A percentile compares a stretch with the other conserved stretches of the same genome.
Conservation (phyloP, 805 yeast species). For the Nakazawaea wyomingensis region DNA sequence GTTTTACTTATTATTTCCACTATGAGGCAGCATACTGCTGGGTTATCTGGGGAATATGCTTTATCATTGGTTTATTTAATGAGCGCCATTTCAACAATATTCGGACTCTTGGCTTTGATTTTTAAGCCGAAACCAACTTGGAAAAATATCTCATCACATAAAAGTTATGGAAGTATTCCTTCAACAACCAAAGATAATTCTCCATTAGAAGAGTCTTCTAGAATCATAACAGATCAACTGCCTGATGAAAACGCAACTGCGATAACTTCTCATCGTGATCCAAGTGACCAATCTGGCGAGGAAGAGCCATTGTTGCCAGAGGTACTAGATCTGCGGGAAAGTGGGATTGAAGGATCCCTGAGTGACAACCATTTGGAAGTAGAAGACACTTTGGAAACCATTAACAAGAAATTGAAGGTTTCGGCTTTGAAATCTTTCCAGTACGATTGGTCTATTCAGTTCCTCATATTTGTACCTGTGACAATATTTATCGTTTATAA, state of each 20-base stretch:
- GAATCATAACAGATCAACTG: constrained; percentile 2
- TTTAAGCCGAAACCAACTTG: constrained; percentile 20
- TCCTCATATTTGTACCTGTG: constrained; percentile 60
- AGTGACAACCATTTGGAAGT: not conserved
- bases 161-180: constrained; percentile 3
- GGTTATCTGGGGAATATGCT: constrained; percentile 50
- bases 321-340: not conserved
- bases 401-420: constrained; percentile 21
- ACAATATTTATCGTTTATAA: constrained; percentile 50
- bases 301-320: not conserved
- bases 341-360: not conserved
- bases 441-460: constrained; percentile 82
- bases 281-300: not conserved
- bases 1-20: constrained; percentile 44
- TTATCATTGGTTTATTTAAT: constrained; percentile 41
- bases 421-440: constrained; percentile 41
- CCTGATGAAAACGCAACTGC: not conserved
- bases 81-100: constrained; percentile 39
- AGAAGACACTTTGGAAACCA: constrained; percentile 25
- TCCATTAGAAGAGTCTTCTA: not conserved
- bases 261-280: not conserved
- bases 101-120: constrained; percentile 49
- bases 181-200: not conserved
- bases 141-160: not conserved
- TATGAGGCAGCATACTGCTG: constrained; percentile 38